A percentile compares a stretch with the other conserved stretches of the same genome.
Evolutionary conservation across 176 grass and related monocot genomes (phyloP).

Genomic region (Oryza meyeriana): DNA sequence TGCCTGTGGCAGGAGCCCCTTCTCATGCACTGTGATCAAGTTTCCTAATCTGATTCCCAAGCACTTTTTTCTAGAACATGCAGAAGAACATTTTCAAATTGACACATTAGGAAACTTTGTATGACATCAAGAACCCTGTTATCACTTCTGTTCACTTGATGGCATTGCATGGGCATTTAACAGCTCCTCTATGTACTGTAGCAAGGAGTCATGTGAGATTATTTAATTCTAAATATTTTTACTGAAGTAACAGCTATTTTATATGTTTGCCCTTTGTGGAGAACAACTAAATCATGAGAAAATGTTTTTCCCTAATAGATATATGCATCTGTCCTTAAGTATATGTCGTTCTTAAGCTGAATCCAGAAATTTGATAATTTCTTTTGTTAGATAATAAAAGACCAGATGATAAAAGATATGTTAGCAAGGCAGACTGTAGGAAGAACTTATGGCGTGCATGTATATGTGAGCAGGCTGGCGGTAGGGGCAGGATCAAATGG

Average conservation of each 20-base stretch:
- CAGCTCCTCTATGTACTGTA: not conserved
- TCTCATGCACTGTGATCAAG: no score
- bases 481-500: no score
- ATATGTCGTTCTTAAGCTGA: conserved; percentile 3
- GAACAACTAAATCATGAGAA: not conserved
- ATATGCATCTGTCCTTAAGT: not conserved
- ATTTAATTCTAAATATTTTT: not conserved
- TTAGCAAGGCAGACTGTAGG: conserved; percentile 62
- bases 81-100: no score
- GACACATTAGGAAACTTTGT: no score
- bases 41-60: no score
- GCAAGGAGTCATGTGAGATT: not conserved
- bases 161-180: not conserved
- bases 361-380: conserved; percentile 14
- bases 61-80: no score
- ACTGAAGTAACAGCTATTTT: not conserved
- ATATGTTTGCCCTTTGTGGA: not conserved
- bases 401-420: conserved; percentile 47
- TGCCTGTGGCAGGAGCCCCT: no score
- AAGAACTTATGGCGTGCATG: conserved; percentile 64
- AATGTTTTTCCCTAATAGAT: not conserved
- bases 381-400: conserved; percentile 37
- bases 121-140: no score
- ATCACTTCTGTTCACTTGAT: conserved; percentile 16
- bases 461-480: no score